Evolutionary conservation across 345 rosid genomes (phyloP).

Genomic region (Dovyalis caffra): DNA sequence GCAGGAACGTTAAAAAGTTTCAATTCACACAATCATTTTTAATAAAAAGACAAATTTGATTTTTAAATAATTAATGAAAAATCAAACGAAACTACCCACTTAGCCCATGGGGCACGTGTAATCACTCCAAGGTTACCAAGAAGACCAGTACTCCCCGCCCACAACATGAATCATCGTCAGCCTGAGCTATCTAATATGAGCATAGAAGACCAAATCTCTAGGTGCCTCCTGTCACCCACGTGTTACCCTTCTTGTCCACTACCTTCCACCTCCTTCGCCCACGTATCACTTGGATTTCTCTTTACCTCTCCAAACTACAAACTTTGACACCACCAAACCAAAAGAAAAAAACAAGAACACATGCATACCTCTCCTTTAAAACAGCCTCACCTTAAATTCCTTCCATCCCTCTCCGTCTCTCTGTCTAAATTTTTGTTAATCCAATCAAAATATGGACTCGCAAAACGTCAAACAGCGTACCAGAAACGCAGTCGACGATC

Average conservation of each 20-base stretch:
- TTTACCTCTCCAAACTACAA: not conserved
- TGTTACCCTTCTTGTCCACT: slow-evolving; percentile 14
- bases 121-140: not conserved
- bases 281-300: slow-evolving; percentile 32
- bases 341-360: not conserved
- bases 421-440: not conserved
- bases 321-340: not conserved
- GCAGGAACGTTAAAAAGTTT: too few relatives aligned
- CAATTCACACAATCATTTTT: too few relatives aligned
- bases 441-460: slow-evolving; percentile 44
- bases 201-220: not conserved
- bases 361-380: slow-evolving; percentile 3
- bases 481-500: slow-evolving; percentile 26
- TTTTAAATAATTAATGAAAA: too few relatives aligned
- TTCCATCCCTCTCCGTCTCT: slow-evolving; percentile 14
- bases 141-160: not conserved
- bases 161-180: not conserved
- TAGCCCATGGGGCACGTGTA: not conserved
- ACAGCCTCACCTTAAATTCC: slow-evolving; percentile 13
- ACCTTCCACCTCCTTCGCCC: slow-evolving; percentile 27
- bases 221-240: slow-evolving; percentile 20
- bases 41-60: too few relatives aligned
- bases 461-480: slow-evolving; percentile 54
- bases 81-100: too few relatives aligned
- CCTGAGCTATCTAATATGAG: not conserved